Percentiles rank a stretch among this genome's conserved stretches.
Conservation (phyloP, 2,329 filamentous ascomycete species). For the Exophiala bonariae region DNA sequence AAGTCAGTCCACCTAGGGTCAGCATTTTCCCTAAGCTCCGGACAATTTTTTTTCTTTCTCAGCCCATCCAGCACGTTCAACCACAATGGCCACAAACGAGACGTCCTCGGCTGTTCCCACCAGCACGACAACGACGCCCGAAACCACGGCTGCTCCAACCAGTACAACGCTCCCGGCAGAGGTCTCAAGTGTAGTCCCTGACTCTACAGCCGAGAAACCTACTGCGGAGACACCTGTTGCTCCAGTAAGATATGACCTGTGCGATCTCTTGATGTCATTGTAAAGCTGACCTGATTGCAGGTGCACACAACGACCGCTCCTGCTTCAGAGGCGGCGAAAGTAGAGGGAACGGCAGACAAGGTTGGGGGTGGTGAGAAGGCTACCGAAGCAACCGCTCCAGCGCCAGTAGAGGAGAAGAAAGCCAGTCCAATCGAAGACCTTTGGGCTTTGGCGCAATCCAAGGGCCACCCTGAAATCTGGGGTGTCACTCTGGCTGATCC, state of each 20-base stretch:
- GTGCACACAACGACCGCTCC: neutral
- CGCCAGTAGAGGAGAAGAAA: constrained; percentile 6
- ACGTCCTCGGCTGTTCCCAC: constrained; percentile 1
- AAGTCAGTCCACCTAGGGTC: too few relatives aligned
- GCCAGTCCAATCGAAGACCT: constrained; percentile 24
- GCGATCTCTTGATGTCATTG: too few relatives aligned
- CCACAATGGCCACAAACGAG: constrained; percentile 3
- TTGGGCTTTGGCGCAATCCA: constrained; percentile 31
- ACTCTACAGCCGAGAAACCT: constrained; percentile 2
- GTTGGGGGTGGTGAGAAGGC: constrained; percentile 5
- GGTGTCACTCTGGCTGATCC: constrained; percentile 64
- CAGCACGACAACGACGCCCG: constrained; percentile 1
- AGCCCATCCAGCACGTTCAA: neutral
- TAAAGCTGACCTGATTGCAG: neutral
- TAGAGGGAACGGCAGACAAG: constrained; percentile 16
- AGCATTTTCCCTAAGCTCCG: too few relatives aligned
- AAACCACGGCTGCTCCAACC: constrained; percentile 18
- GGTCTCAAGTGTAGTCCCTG: constrained; percentile 15
- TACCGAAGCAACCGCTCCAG: constrained; percentile 3
- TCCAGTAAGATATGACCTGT: neutral
- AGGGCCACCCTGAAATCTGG: constrained; percentile 76
- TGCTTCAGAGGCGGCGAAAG: constrained; percentile 13
- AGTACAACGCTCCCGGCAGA: constrained; percentile 16
- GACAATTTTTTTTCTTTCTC: too few relatives aligned
- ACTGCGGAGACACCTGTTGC: neutral